Evolutionary conservation across 2,329 filamentous ascomycete species (phyloP).

Genomic region (Thelonectria blattea): DNA sequence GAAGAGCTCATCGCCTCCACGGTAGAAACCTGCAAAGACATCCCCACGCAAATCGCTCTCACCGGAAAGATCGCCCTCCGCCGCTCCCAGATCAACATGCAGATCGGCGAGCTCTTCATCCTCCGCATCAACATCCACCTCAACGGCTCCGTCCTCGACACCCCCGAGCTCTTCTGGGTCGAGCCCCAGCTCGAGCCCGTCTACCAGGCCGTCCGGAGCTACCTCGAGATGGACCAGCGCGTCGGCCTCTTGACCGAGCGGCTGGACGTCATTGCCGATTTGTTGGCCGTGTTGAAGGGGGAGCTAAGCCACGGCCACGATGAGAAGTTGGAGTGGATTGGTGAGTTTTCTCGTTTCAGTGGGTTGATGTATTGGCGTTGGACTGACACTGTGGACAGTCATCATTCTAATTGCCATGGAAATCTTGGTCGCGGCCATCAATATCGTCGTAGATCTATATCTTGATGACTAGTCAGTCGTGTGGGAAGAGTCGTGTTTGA

Average conservation of each 20-base stretch:
- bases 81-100: slow-evolving; percentile 95
- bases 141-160: slow-evolving; percentile 94
- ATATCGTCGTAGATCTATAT: slow-evolving; percentile 94
- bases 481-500: slow-evolving; percentile 2
- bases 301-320: slow-evolving; percentile 93
- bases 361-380: not conserved
- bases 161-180: slow-evolving; percentile 97
- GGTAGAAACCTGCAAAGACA: slow-evolving; percentile 90
- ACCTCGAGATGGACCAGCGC: slow-evolving; percentile 97
- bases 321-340: slow-evolving; percentile 88
- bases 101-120: slow-evolving; percentile 98
- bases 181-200: slow-evolving; percentile 96
- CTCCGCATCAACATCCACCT: slow-evolving; percentile 97
- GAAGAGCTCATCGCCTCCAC: slow-evolving; percentile 95
- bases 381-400: slow-evolving; percentile 57
- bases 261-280: slow-evolving; percentile 84
- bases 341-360: slow-evolving; percentile 60
- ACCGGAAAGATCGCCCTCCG: slow-evolving; percentile 92
- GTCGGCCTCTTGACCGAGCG: slow-evolving; percentile 88
- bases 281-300: slow-evolving; percentile 92
- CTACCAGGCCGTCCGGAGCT: slow-evolving; percentile 92
- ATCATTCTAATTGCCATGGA: slow-evolving; percentile 96
- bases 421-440: slow-evolving; percentile 89
- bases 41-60: slow-evolving; percentile 88
- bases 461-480: slow-evolving; percentile 47